Evolutionary conservation across 495 filamentous ascomycete genomes (phyloP), one percentile per base, ranked within the genome.

Genomic region (Clavariopsis aquatica): DNA sequence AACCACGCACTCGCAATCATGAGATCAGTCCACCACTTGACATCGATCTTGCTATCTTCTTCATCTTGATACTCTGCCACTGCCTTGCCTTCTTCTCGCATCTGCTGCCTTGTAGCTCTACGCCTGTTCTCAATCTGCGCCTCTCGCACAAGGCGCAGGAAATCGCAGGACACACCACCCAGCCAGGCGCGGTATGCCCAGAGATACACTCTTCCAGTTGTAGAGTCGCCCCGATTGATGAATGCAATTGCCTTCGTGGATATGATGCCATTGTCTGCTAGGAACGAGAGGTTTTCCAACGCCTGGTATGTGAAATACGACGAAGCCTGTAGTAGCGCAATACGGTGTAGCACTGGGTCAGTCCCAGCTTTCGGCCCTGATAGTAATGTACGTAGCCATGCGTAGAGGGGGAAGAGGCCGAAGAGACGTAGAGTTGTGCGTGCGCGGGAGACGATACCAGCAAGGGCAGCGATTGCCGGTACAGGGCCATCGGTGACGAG

Each of bases 391-490:
- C 71, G 53, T 41, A 72, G 36, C 64, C 72, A 69, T 23, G 74
- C 72, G 62, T 76, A 76, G 36, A 76, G 69, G 9, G 74, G 70
- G 49, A 74, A 59, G 6, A 74, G 65, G 43, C 74, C 72, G 67
- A 76, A 69, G 36, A 76, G 66, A 26, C 74, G 74, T 41, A 76
- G 71, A 22, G 72, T 76, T 20, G 71, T 72, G 57, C 74, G 72
- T 9, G 72, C 66, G 65, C 57, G 69, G 15, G 70, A 72, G 49
- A 76, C 57, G 34, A 76, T 38, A 23, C 29, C 53, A 23, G 65
- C 74, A 60, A 76, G 71, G 41, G 66, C 63, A 26, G 67, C 62
- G 52, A 70, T 41, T 26, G 61, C 41, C 27, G 73, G 46, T 15
- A 59, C 61, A 54, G 62, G 60, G 54, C 27, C 53, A 38, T 57